These are phyloP conservation scores for Yamadazyma buinensis DNA, from an alignment of 1,139 yeast species.

Conservation along the genomic window DNA sequence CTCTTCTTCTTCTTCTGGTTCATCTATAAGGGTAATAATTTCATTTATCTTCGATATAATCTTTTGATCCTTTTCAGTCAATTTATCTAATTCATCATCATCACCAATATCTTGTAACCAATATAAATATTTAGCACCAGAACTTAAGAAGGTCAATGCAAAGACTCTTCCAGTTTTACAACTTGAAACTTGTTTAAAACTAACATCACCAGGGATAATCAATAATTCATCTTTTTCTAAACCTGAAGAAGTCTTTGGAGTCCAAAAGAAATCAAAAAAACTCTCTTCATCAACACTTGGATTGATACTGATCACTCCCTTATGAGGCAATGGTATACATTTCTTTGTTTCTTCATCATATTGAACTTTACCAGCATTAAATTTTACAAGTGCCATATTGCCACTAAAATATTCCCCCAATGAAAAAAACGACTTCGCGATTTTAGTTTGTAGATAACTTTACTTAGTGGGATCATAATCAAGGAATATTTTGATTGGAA, in stretches of 20 bases:
- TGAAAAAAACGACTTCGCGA: no score
- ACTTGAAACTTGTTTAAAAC: conserved; percentile 70
- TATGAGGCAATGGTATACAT: conserved; percentile 74
- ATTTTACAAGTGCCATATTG: conserved; percentile 26
- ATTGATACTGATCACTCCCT: conserved; percentile 67
- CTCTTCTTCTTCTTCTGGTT: conserved; percentile 38
- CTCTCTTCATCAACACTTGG: conserved; percentile 56
- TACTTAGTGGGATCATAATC: no score
- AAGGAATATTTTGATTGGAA: not conserved
- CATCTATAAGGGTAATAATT: conserved; percentile 42
- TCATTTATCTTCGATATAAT: conserved; percentile 51
- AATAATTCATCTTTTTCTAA: conserved; percentile 65
- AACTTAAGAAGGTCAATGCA: conserved; percentile 74
- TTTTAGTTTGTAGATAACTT: no score
- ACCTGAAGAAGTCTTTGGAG: conserved; percentile 34
- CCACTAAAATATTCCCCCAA: no score
- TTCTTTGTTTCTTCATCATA: conserved; percentile 65
- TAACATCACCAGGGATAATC: conserved; percentile 90
- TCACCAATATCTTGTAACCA: conserved; percentile 89
- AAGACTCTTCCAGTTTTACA: conserved; percentile 84
- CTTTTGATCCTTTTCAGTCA: conserved; percentile 60
- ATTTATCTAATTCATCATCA: conserved; percentile 55
- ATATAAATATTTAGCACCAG: conserved; percentile 80
- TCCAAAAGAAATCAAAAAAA: conserved; percentile 42
- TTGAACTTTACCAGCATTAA: conserved; percentile 85